Percentiles rank a stretch among this genome's conserved stretches.
Evolutionary conservation across 176 grass and related monocot genomes (phyloP).

Genomic region (Echinochloa phyllopogon): DNA sequence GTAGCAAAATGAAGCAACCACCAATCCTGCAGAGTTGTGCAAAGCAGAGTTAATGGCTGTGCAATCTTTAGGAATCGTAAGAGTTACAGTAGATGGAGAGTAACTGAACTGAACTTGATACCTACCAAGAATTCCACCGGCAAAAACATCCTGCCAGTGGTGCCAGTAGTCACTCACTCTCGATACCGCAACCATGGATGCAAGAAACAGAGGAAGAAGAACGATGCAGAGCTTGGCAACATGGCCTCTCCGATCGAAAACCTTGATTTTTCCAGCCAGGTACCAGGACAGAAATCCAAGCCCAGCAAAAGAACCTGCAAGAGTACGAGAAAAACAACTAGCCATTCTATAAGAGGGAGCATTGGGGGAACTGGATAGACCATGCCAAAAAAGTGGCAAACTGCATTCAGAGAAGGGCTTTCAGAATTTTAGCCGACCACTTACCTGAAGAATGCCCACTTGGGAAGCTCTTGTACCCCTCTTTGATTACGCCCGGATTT

Average conservation of each 20-base stretch:
- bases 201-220: neutral
- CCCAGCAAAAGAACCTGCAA: neutral
- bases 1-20: constrained; percentile 16
- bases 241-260: constrained; percentile 22
- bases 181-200: constrained; percentile 7
- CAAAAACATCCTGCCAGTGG: constrained; percentile 22
- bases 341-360: neutral
- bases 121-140: neutral
- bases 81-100: neutral
- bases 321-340: neutral
- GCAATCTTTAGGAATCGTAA: neutral
- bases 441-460: constrained; percentile 14
- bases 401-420: neutral
- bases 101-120: neutral
- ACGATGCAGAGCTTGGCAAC: constrained; percentile 7
- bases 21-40: neutral
- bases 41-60: neutral
- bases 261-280: constrained; percentile 14
- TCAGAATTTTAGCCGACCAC: neutral
- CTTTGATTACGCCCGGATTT: neutral
- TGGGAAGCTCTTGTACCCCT: constrained; percentile 23
- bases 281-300: constrained; percentile 22
- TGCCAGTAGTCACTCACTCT: constrained; percentile 22
- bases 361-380: neutral
- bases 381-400: neutral